These are phyloP conservation scores for Amanita polypyramis DNA, from an alignment of 768 basidiomycete species.

Conservation along the genomic window DNA sequence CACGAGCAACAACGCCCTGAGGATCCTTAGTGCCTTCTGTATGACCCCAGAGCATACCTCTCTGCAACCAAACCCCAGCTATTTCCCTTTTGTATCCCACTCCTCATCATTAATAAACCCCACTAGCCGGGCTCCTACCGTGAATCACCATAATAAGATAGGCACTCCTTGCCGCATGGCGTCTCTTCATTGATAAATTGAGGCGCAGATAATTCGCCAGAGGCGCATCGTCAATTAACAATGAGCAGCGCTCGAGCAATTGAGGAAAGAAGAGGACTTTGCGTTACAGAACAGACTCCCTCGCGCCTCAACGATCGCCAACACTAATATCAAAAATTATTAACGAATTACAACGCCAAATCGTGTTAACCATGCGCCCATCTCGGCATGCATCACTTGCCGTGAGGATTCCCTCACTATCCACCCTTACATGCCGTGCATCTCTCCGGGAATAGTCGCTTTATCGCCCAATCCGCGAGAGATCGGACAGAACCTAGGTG, in stretches of 20 bases:
- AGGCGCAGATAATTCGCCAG: conserved; percentile 1
- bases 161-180: neutral
- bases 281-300: no score
- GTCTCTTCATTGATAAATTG: conserved; percentile 5
- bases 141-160: conserved; percentile 1
- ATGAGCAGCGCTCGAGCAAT: neutral
- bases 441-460: neutral
- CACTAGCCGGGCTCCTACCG: neutral
- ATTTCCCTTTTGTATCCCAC: neutral
- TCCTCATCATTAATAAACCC: neutral
- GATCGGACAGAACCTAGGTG: neutral
- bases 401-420: neutral
- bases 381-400: neutral
- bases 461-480: neutral
- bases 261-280: neutral
- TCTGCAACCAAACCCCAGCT: neutral
- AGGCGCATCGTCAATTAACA: neutral
- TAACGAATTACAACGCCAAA: no score
- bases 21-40: conserved; percentile 3
- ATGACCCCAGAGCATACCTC: neutral
- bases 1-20: conserved; percentile 5
- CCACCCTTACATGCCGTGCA: neutral
- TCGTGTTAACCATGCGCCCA: neutral
- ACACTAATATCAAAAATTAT: no score
- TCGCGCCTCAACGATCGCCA: no score